Evolutionary conservation across 371 early-diverging fungal genomes (phyloP), one percentile per base, ranked within the genome.

Genomic region (Funneliformis caledonium): DNA sequence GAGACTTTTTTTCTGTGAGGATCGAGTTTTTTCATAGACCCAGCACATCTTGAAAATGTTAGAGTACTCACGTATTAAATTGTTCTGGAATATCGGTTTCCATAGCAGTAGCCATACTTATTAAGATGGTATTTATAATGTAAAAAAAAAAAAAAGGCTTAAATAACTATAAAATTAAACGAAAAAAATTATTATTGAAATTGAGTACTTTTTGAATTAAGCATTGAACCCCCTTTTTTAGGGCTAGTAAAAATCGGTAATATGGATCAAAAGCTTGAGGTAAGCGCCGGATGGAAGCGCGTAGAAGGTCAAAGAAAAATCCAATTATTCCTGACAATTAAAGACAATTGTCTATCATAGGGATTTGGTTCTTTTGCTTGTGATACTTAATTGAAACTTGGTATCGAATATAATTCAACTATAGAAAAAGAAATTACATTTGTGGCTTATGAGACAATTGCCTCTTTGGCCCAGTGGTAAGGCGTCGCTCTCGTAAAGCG

Each of bases 401-500:
- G 11, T 26, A 26, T 12, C 5, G 2, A 50, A 11, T 50, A 50
- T 52, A 12, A 14, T 52, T 52, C 26, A 26, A 26, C 12, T 52
- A 11, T 16, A 3, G 1, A 19, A 19, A 56, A 56, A 19, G 16
- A 56, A 56, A 56, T 56, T 19, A 56, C 7, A 64, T 12, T 9
- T 26, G 64, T 64, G 64, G 64, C 64, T 64, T 70, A 70, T 70
- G 70, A 37, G 26, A 52, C 37, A 61, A 19, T 69, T 42, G 88
- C 88, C 88, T 81, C 72, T 74, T 80, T 88, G 86, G 88, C 88
- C 89, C 84, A 87, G 89, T 85, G 88, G 86, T 83, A 88, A 88
- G 89, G 88, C 88, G 87, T 86, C 82, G 84, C 88, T 86, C 89
- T 89, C 88, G 89, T 89, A 89, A 89, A 86, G 88, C 84, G 82